A percentile compares a stretch with the other conserved stretches of the same genome.
phyloP scores from a whole-genome alignment of 805 yeast species.

The Saturnispora hagleri region DNA sequence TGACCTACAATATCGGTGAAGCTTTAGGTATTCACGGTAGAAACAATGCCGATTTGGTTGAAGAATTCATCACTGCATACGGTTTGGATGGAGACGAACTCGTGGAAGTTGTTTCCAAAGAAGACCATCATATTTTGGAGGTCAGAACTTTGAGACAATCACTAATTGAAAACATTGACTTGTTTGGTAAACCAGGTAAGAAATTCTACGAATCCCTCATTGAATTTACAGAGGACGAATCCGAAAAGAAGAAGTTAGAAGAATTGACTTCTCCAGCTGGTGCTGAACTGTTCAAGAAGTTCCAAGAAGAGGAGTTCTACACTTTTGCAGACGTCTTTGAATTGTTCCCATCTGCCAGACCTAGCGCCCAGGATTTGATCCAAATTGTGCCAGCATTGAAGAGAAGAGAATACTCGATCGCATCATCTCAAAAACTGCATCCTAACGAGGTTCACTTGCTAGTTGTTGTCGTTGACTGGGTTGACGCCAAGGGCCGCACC shows the following conservation, averaged over 20 bases:
- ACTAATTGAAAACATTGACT: conserved; percentile 69
- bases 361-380: conserved; percentile 59
- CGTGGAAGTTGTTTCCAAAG: conserved; percentile 64
- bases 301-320: conserved; percentile 75
- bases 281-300: conserved; percentile 72
- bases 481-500: conserved; percentile 72
- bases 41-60: conserved; percentile 58
- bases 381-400: conserved; percentile 75
- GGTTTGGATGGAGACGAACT: conserved; percentile 62
- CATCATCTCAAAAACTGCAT: conserved; percentile 89
- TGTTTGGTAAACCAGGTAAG: conserved; percentile 94
- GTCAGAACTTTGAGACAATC: conserved; percentile 77
- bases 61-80: conserved; percentile 58
- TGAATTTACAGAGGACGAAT: conserved; percentile 58
- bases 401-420: conserved; percentile 96
- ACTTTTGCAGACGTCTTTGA: conserved; percentile 75
- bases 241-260: conserved; percentile 53
- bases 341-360: conserved; percentile 75
- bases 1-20: conserved; percentile 90
- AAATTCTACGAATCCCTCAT: conserved; percentile 82
- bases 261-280: conserved; percentile 70
- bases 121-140: conserved; percentile 48
- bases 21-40: conserved; percentile 94
- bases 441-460: conserved; percentile 85
- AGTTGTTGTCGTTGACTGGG: conserved; percentile 95